These are phyloP conservation scores for Oropetium thomaeum DNA, from an alignment of 176 grass and related monocot genomes.

Conservation along the genomic window DNA sequence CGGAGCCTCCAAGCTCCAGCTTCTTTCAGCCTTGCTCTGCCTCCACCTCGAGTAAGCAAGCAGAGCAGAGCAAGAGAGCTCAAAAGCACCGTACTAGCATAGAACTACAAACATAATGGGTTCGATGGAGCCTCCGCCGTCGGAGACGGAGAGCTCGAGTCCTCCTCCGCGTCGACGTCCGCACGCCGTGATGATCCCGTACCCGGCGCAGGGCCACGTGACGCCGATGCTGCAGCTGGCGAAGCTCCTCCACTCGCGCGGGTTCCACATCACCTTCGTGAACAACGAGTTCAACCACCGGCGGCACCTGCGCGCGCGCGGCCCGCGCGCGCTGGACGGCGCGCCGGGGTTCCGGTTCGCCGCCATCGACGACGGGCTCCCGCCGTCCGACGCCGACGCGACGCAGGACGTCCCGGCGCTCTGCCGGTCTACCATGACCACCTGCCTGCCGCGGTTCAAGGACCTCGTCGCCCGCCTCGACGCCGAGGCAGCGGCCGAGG, in stretches of 20 bases:
- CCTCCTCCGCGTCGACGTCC: background rate
- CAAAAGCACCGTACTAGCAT: no score
- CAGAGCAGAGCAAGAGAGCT: no score
- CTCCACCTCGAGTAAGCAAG: background rate
- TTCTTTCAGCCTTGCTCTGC: no score
- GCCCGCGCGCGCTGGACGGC: conserved; percentile 33
- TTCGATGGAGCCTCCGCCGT: background rate
- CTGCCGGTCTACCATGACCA: conserved; percentile 45
- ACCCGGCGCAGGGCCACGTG: conserved; percentile 52
- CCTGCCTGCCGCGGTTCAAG: conserved; percentile 36
- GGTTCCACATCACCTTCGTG: conserved; percentile 65
- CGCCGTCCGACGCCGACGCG: conserved; percentile 39
- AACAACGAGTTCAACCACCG: conserved; percentile 53
- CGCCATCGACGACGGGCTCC: conserved; percentile 55
- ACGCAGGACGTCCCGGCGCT: conserved; percentile 51
- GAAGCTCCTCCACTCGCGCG: conserved; percentile 50
- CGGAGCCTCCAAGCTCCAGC: background rate
- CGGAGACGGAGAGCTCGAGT: background rate
- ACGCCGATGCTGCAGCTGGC: conserved; percentile 52
- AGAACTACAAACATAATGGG: no score
- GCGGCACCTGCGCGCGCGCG: conserved; percentile 32
- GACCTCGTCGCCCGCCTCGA: conserved; percentile 42
- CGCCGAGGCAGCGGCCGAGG: background rate
- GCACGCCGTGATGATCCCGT: conserved; percentile 45
- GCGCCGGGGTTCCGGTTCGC: conserved; percentile 47